Evolutionary conservation across 2,329 filamentous ascomycete species (phyloP).

Genomic region (Aschersonia sp.): DNA sequence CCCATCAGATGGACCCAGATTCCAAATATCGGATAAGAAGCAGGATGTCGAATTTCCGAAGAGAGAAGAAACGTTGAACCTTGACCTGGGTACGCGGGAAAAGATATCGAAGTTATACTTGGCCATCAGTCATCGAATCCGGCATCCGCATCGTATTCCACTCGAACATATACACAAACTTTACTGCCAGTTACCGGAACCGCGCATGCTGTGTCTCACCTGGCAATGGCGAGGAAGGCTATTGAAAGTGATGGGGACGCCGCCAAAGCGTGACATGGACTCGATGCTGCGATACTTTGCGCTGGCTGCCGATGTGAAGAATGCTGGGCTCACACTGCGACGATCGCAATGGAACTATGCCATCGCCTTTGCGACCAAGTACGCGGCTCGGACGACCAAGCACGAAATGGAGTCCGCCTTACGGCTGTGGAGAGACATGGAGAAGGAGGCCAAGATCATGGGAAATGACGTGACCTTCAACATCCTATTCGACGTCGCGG

Average conservation of each 20-base stretch:
- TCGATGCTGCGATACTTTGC: slow-evolving; percentile 73
- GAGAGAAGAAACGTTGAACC: slow-evolving; percentile 21
- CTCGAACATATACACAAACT: slow-evolving; percentile 31
- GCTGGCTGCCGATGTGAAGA: slow-evolving; percentile 70
- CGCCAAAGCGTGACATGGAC: slow-evolving; percentile 37
- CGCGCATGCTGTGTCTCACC: slow-evolving; percentile 34
- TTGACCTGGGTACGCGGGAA: slow-evolving; percentile 19
- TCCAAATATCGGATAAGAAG: slow-evolving; percentile 34
- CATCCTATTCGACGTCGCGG: slow-evolving; percentile 76
- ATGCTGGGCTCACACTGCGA: slow-evolving; percentile 53
- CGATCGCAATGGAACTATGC: slow-evolving; percentile 70
- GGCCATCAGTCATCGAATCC: slow-evolving; percentile 25
- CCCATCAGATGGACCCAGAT: slow-evolving; percentile 28
- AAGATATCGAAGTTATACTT: slow-evolving; percentile 23
- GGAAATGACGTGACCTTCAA: slow-evolving; percentile 79
- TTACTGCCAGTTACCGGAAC: slow-evolving; percentile 36
- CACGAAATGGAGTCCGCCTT: slow-evolving; percentile 49
- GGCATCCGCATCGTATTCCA: slow-evolving; percentile 23
- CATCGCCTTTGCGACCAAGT: slow-evolving; percentile 63
- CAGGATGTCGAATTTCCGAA: slow-evolving; percentile 33
- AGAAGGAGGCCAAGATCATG: slow-evolving; percentile 48
- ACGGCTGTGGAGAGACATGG: slow-evolving; percentile 81
- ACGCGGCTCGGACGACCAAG: slow-evolving; percentile 44
- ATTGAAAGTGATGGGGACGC: slow-evolving; percentile 53
- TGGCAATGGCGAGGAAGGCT: slow-evolving; percentile 44